Percentiles rank a stretch among this genome's conserved stretches.
Conservation (phyloP, 495 filamentous ascomycete species). For the Cercophora samala region DNA sequence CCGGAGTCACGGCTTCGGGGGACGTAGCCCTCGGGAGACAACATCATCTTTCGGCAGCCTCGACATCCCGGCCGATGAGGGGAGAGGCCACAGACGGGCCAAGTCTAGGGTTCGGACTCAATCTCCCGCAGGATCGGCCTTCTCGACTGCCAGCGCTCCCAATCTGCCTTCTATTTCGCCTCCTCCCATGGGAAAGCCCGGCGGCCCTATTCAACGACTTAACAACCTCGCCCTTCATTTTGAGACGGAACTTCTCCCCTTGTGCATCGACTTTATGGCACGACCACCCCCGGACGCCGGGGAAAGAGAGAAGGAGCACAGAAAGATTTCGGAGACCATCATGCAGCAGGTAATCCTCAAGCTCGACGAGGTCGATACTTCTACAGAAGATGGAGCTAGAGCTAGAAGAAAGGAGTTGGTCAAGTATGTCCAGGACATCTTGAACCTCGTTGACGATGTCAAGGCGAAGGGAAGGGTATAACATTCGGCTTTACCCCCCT, state of each 20-base stretch:
- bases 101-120: conserved; percentile 30
- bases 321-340: conserved; percentile 77
- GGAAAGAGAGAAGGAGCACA: conserved; percentile 72
- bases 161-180: background rate
- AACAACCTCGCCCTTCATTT: conserved; percentile 65
- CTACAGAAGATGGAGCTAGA: conserved; percentile 61
- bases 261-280: conserved; percentile 60
- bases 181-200: conserved; percentile 31
- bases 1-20: conserved; percentile 26
- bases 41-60: conserved; percentile 32
- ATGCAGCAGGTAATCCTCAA: conserved; percentile 81
- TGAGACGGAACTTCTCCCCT: conserved; percentile 61
- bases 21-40: conserved; percentile 40
- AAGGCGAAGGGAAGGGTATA: conserved; percentile 11
- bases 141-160: conserved; percentile 27
- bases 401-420: conserved; percentile 71
- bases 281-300: conserved; percentile 67
- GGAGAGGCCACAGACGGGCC: conserved; percentile 19
- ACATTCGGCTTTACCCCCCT: background rate
- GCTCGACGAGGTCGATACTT: conserved; percentile 76
- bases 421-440: conserved; percentile 62
- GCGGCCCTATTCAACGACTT: conserved; percentile 65
- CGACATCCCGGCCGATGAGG: conserved; percentile 25
- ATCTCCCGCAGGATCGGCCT: conserved; percentile 24
- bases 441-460: conserved; percentile 60